Base-by-base conservation (phyloP, 495 filamentous ascomycete genomes). In the Aspergillus ostianus region DNA sequence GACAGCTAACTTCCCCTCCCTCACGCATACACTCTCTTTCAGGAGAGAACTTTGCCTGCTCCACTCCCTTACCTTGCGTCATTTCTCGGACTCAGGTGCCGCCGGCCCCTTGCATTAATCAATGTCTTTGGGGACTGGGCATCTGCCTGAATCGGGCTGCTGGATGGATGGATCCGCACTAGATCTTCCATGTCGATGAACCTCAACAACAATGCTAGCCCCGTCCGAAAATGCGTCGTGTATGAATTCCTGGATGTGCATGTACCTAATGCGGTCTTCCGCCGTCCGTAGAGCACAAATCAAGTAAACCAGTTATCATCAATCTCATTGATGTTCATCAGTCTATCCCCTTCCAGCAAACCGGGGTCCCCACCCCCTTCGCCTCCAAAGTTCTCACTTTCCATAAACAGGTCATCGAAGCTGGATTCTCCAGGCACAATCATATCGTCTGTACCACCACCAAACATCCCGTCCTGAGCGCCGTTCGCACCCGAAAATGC, bases 351-450 rank as follows among this genome's bases (percentile, higher is more conserved):
- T 53, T 75, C 76, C 54, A 80, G 55, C 62, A 77, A 56, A 59
- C 67, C 67, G n/a, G 74, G 64, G 30, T 80, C 71, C 4, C 69
- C 74, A 13, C 50, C 58, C 0, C 67, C 68, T 6, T 70, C 70
- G 4, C 68, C 73, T 10, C 64, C 75, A 47, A 77, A 55, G 52
- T 75, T 74, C 8, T 78, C 76, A 19, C 56, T 77, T 44, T 78
- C 77, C 70, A 80, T 70, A 61, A 83, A 82, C 19, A 81, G 53
- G 53, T 83, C 80, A 52, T 83, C 80, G 32, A 81, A 80, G 54
- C 66, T 81, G 3, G 79, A 79, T 63, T 77, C 76, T n/a, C 76
- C 77, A 4, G 73, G 75, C 7, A 56, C 73, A 70, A 79, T 78
- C 20, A 75, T 65, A 61, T 80, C 76, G 9, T 80, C 75, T 49